Evolutionary conservation across 768 basidiomycete genomes (phyloP), one percentile per base, ranked within the genome.

Genomic region (Tremella mesenterica): DNA sequence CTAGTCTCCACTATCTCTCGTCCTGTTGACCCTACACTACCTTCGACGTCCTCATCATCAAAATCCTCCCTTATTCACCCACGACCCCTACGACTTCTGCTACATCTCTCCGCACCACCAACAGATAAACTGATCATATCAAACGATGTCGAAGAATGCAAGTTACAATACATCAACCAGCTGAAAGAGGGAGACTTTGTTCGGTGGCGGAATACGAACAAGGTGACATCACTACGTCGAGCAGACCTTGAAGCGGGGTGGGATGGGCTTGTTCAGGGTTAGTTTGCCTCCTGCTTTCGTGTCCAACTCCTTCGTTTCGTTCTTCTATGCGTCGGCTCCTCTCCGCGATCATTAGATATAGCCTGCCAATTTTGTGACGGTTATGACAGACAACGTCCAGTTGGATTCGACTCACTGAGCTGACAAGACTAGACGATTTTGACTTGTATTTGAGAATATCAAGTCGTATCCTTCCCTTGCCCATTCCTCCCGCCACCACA

Each of bases 121-220:
- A 80, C 79, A 6, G 90, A 91, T 56, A 91, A 85, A 69, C 80
- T 96, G 14, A 79, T 92, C 16, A 76, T 91, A 16, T 79, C 86
- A 0, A 85, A 89, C 3, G 82, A 81, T 52, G 76, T 84, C 20
- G 93, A 99, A 47, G 79, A 86, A 5, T 91, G 89, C 77, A 91
- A 92, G 69, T 85, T 87, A 59, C 83, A 86, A 2, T 99, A 89
- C 71, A 91, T 97, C 86, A 88, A 88, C 7, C 87, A 92, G 69
- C 73, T 93, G 39, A 95, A 97, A 67, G 93, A 99, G 72, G 92
- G 89, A 0, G 95, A 99, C 71, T 96, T 95, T 68, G 83, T 95
- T 44, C 80, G 93, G 44, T 97, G 91, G 90, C 88, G 95, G 1
- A 95, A 86, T 74, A 92, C 89, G 18, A 88, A 89, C 68, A 81